Conservation (phyloP, 169 alveolate genomes). For the Theileria annulata region DNA sequence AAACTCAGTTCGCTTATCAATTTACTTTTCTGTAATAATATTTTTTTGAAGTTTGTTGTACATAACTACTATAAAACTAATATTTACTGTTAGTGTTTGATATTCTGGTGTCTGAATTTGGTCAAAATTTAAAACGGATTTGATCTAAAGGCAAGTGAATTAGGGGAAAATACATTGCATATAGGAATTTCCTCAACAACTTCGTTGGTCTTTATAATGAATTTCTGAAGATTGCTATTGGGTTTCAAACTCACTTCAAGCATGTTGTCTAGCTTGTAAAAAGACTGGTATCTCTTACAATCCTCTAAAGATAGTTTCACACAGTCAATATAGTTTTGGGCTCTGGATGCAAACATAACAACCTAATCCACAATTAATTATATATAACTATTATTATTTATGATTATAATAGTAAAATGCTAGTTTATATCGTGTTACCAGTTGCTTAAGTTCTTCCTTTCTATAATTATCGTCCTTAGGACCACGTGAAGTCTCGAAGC, state of each 20-base stretch:
- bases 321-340: conserved; percentile 49
- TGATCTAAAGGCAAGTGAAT: conserved; percentile 5
- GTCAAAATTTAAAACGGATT: conserved; percentile 38
- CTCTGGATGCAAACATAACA: conserved; percentile 59
- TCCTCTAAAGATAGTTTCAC: conserved; percentile 23
- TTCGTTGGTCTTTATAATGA: conserved; percentile 28
- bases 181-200: conserved; percentile 28
- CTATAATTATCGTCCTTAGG: conserved; percentile 37
- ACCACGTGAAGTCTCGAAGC: neutral
- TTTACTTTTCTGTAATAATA: conserved; percentile 11
- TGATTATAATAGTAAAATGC: neutral
- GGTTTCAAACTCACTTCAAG: conserved; percentile 16
- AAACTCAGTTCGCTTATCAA: neutral
- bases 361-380: conserved; percentile 18
- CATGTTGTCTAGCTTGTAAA: conserved; percentile 30
- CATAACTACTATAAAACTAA: neutral
- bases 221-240: neutral
- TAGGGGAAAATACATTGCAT: conserved; percentile 4
- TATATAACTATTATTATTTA: neutral
- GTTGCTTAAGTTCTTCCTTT: conserved; percentile 62
- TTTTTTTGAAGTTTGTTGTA: neutral
- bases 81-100: conserved; percentile 5
- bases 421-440: conserved; percentile 28
- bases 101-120: conserved; percentile 25
- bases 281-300: conserved; percentile 15